phyloP scores from a whole-genome alignment of 257 asterid species.

The Jaltomata sinuosa region DNA sequence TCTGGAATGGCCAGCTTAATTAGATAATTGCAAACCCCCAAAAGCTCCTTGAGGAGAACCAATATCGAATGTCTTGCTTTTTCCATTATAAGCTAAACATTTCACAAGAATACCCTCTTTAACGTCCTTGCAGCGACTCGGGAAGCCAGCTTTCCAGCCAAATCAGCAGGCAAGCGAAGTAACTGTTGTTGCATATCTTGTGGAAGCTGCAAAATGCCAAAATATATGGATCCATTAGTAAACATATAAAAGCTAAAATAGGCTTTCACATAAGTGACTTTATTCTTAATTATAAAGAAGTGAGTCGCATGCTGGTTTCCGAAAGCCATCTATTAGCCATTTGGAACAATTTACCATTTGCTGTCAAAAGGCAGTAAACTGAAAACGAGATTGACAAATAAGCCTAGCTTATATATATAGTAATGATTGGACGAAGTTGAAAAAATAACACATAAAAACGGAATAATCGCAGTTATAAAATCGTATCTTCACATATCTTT shows the following conservation, averaged over 20 bases:
- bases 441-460: neutral
- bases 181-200: constrained; percentile 57
- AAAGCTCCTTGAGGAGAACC: neutral
- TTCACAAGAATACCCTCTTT: constrained; percentile 49
- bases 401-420: neutral
- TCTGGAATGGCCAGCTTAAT: neutral
- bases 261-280: neutral
- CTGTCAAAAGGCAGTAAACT: neutral
- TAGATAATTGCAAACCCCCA: neutral
- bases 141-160: constrained; percentile 56
- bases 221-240: neutral
- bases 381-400: neutral
- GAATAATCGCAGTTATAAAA: neutral
- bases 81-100: neutral
- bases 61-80: neutral
- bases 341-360: neutral
- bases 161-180: constrained; percentile 56
- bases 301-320: neutral
- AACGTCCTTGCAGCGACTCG: constrained; percentile 74
- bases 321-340: neutral
- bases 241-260: neutral
- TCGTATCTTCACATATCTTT: neutral
- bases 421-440: neutral
- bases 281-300: neutral
- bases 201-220: constrained; percentile 64